Base-by-base conservation (phyloP, 2,329 filamentous ascomycete species). In the Myrmaecium sp. region DNA sequence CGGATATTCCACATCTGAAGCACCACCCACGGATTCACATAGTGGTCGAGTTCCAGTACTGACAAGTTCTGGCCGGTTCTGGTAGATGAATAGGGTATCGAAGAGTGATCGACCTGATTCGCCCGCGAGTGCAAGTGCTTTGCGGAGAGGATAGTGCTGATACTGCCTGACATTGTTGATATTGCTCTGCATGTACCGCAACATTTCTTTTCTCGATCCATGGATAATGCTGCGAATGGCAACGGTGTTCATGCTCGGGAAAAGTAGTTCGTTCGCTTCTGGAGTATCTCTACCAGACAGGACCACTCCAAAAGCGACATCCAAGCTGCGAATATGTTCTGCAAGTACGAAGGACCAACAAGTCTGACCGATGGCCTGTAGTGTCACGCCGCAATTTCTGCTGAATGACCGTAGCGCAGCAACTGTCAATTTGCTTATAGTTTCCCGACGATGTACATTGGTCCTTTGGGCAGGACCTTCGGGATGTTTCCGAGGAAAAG, bases 211-310 rank as follows among this genome's bases (percentile, higher is more conserved):
- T 0, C 66, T 53, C 0, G 62, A 70, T 2, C 80, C 80, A 38
- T 89, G 77, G 3, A 93, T 46, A 3, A 84, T 61, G 2, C 66
- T 66, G 7, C 83, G 65, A 5, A 92, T 60, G 0, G 76, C 68
- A 0, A 93, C 72, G 0, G 84, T 93, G 42, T 92, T 94, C 79
- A 94, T 93, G 0, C 78, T 81, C 0, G 84, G 86, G 40, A 93
- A 94, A 43, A 84, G 61, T 8, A 86, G 51, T 14, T 66, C 49
- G 22, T 77, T 66, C 0, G 70, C 66, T 10, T 67, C 64, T 23
- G 78, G 73, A 6, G 69, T 71, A 30, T 89, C 80, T n/a, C 86
- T 67, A 10, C 86, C 84, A 0, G 82, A 83, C 8, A 93, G 58
- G 1, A 94, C 75, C 0, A 80, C 68, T 1, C 86, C 86, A 42